Conservation (phyloP, 495 filamentous ascomycete genomes). For the Neurospora sp. region DNA sequence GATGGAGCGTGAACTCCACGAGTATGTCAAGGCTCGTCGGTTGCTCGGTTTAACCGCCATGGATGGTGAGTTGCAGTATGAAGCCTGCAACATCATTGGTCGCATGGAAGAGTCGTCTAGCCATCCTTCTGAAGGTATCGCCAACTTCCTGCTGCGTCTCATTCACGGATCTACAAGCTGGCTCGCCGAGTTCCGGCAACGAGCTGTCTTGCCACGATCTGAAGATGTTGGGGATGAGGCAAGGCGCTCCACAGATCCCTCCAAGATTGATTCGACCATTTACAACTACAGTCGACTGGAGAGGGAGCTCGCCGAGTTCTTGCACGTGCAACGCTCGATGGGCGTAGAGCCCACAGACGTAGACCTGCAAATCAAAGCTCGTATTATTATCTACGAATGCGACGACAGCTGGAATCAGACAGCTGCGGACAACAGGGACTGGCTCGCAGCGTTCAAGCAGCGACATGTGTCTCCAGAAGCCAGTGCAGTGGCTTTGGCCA, state of each 20-base stretch:
- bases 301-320: slow-evolving; percentile 46
- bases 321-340: slow-evolving; percentile 35
- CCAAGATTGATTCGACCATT: slow-evolving; percentile 41
- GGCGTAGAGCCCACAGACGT: slow-evolving; percentile 49
- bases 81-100: slow-evolving; percentile 41
- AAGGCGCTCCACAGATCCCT: slow-evolving; percentile 38
- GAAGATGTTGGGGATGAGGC: slow-evolving; percentile 35
- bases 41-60: slow-evolving; percentile 43
- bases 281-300: slow-evolving; percentile 48
- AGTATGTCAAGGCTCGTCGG: slow-evolving; percentile 38
- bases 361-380: slow-evolving; percentile 52
- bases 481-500: not conserved
- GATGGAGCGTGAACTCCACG: slow-evolving; percentile 36
- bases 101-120: slow-evolving; percentile 36
- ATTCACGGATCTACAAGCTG: slow-evolving; percentile 31
- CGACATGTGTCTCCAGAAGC: slow-evolving; percentile 18
- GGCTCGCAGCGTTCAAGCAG: slow-evolving; percentile 41
- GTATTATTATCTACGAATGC: slow-evolving; percentile 52
- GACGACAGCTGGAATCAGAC: slow-evolving; percentile 68
- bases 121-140: slow-evolving; percentile 32
- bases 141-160: slow-evolving; percentile 39
- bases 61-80: slow-evolving; percentile 41
- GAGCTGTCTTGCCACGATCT: slow-evolving; percentile 38
- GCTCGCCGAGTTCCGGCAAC: slow-evolving; percentile 38
- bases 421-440: slow-evolving; percentile 53